A percentile compares a stretch with the other conserved stretches of the same genome.
phyloP scores from a whole-genome alignment of 257 asterid species.

The Scutellaria minor region DNA sequence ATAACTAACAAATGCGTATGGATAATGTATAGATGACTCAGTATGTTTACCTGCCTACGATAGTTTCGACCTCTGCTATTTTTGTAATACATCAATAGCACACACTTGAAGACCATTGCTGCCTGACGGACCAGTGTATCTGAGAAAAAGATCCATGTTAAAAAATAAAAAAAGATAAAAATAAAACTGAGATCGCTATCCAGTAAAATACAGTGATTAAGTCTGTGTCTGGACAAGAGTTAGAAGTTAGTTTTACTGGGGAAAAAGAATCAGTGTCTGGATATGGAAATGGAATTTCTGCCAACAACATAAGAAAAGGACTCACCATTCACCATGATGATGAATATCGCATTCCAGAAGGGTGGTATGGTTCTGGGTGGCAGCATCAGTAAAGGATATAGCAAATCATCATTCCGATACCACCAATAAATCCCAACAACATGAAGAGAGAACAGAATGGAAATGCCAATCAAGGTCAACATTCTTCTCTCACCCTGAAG shows the following conservation, averaged over 20 bases:
- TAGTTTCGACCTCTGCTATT: slow-evolving; percentile 75
- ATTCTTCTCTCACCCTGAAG: slow-evolving; percentile 79
- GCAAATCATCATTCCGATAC: slow-evolving; percentile 71
- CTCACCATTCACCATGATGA: slow-evolving; percentile 90
- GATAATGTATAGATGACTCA: slow-evolving; percentile 1
- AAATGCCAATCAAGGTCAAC: slow-evolving; percentile 53
- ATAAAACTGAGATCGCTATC: slow-evolving; percentile 10
- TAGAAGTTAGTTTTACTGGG: background rate
- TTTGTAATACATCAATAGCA: slow-evolving; percentile 71
- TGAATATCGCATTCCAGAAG: slow-evolving; percentile 88
- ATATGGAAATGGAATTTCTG: background rate
- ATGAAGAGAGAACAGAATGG: slow-evolving; percentile 59
- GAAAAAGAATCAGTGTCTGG: background rate
- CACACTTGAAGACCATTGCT: slow-evolving; percentile 74
- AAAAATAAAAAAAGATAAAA: slow-evolving; percentile 26
- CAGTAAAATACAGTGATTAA: slow-evolving; percentile 21
- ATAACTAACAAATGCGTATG: background rate
- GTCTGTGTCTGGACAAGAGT: background rate
- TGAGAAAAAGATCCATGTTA: slow-evolving; percentile 37
- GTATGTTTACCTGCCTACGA: slow-evolving; percentile 68
- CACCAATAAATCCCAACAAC: slow-evolving; percentile 81
- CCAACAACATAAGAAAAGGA: slow-evolving; percentile 22
- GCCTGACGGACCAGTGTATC: slow-evolving; percentile 87
- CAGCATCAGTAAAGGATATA: slow-evolving; percentile 76
- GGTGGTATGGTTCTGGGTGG: slow-evolving; percentile 89